Evolutionary conservation across 345 rosid genomes (phyloP).

Genomic region (Moricandia arvensis): DNA sequence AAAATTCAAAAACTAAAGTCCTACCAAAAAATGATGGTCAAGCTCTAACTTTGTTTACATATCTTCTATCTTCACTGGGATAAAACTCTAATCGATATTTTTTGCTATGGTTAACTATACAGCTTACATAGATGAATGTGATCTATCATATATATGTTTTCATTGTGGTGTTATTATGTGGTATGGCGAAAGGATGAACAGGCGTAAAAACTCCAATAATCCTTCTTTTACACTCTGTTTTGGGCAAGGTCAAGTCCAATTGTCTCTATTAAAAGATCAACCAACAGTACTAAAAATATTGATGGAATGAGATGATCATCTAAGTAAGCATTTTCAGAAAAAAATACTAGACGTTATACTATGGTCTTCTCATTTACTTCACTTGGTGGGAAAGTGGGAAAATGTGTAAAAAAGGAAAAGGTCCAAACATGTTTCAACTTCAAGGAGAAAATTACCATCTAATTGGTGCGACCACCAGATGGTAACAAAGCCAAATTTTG

Average conservation of each 20-base stretch:
- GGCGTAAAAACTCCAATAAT: not conserved
- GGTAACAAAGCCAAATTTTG: not conserved
- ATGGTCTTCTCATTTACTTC: not conserved
- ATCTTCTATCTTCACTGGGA: no score
- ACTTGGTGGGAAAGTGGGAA: not conserved
- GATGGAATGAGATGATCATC: not conserved
- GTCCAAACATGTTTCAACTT: not conserved
- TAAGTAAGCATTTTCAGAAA: not conserved
- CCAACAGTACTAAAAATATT: not conserved
- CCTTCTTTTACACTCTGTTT: not conserved
- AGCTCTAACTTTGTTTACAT: no score
- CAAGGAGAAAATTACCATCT: not conserved
- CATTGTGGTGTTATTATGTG: not conserved
- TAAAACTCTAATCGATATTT: no score
- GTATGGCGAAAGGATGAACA: not conserved
- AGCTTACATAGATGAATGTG: not conserved
- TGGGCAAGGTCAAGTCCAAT: not conserved
- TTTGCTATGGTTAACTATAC: not conserved
- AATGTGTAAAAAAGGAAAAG: constrained; percentile 25
- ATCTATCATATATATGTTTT: not conserved
- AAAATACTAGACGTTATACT: not conserved
- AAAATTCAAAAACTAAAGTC: not conserved
- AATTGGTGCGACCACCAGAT: not conserved
- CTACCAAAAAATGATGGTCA: not conserved
- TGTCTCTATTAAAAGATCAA: not conserved